Conservation (phyloP, 2,329 filamentous ascomycete species). For the Aspergillus neoniger region DNA sequence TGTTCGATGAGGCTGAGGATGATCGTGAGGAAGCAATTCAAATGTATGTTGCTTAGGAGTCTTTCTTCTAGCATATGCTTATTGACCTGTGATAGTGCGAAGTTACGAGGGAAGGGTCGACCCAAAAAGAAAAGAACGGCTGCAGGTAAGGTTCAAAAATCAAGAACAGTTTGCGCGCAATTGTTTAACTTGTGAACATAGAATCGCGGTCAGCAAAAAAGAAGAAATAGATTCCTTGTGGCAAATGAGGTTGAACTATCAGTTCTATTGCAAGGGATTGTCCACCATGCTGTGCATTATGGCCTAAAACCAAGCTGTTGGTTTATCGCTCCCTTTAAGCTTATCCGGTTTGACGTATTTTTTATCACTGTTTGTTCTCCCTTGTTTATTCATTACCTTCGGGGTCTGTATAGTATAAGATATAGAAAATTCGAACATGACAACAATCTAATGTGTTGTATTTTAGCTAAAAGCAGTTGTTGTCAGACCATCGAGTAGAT, state of each 20-base stretch:
- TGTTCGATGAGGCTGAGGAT: slow-evolving; percentile 75
- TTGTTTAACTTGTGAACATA: slow-evolving; percentile 11
- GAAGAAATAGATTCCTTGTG: slow-evolving; percentile 25
- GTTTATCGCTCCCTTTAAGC: background rate
- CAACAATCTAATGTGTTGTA: too few relatives aligned
- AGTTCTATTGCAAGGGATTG: background rate
- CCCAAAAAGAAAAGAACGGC: slow-evolving; percentile 82
- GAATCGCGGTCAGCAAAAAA: slow-evolving; percentile 32
- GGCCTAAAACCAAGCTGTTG: background rate
- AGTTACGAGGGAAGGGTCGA: slow-evolving; percentile 78
- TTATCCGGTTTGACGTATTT: background rate
- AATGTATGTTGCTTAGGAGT: slow-evolving; percentile 53
- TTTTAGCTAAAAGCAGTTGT: too few relatives aligned
- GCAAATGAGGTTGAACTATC: background rate
- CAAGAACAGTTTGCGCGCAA: background rate
- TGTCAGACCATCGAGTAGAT: too few relatives aligned
- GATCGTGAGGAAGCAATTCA: slow-evolving; percentile 68
- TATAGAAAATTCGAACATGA: too few relatives aligned
- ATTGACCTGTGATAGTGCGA: slow-evolving; percentile 55
- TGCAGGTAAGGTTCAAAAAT: slow-evolving; percentile 36
- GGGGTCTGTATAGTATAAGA: background rate
- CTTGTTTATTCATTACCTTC: background rate
- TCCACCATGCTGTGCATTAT: background rate
- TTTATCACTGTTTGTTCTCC: background rate
- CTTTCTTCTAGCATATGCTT: background rate